Conservation (phyloP, 2,329 filamentous ascomycete genomes). For the Alternaria consortialis region DNA sequence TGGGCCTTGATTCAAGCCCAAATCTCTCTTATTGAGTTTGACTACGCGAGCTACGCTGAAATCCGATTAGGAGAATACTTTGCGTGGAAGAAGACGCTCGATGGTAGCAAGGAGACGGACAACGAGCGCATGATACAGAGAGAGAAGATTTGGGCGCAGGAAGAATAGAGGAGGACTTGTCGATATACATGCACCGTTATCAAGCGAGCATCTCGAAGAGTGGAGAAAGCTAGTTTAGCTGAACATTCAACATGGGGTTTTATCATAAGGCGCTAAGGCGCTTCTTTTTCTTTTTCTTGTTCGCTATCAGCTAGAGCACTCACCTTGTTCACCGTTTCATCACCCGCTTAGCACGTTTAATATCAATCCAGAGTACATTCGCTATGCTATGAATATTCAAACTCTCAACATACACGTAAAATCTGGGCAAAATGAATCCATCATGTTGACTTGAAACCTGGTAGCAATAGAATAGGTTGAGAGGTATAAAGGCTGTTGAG, state of each 20-base stretch:
- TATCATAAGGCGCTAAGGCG: conserved; percentile 4
- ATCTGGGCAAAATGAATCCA: no score
- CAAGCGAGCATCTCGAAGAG: not conserved
- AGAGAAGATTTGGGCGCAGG: conserved; percentile 81
- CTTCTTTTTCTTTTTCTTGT: conserved; percentile 1
- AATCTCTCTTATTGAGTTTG: conserved; percentile 95
- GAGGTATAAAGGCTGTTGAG: not conserved
- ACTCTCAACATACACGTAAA: no score
- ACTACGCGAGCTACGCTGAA: conserved; percentile 93
- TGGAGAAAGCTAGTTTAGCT: conserved; percentile 2
- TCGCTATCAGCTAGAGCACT: conserved; percentile 8
- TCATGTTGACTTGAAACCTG: not conserved
- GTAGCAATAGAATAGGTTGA: not conserved
- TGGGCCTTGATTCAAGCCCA: conserved; percentile 95
- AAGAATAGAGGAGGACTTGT: conserved; percentile 38
- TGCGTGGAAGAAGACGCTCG: conserved; percentile 82
- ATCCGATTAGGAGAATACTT: conserved; percentile 88
- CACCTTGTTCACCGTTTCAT: conserved; percentile 1
- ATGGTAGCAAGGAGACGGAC: conserved; percentile 70
- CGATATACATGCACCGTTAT: not conserved
- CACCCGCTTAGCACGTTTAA: conserved; percentile 9
- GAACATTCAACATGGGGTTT: conserved; percentile 15
- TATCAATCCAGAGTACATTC: conserved; percentile 5
- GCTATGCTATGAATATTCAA: not conserved
- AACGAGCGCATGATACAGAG: conserved; percentile 67